phyloP scores from a whole-genome alignment of 192 early-diverging fungal species.

The Entophlyctis helioformis region DNA sequence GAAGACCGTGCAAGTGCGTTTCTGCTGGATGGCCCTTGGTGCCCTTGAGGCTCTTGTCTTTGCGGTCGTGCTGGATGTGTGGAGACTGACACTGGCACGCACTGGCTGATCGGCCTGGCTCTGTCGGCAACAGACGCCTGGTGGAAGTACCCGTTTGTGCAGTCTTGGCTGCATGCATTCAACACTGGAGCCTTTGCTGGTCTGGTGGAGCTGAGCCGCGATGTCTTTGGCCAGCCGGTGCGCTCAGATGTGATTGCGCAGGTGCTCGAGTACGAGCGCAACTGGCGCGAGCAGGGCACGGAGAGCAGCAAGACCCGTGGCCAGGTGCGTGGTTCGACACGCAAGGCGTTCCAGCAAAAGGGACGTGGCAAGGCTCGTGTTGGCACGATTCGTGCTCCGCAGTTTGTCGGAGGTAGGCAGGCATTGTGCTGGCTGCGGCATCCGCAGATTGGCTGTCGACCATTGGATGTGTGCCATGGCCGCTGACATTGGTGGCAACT shows the following conservation, averaged over 20 bases:
- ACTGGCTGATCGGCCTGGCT: no score
- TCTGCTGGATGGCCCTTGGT: no score
- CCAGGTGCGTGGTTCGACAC: slow-evolving; percentile 72
- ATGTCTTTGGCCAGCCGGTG: slow-evolving; percentile 63
- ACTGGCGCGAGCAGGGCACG: slow-evolving; percentile 69
- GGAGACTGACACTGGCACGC: no score
- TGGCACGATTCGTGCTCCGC: slow-evolving; percentile 72
- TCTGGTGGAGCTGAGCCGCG: slow-evolving; percentile 56
- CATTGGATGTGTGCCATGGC: no score
- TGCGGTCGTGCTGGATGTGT: no score
- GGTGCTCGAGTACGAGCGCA: slow-evolving; percentile 78
- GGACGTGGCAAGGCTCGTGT: slow-evolving; percentile 86
- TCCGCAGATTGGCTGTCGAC: not conserved
- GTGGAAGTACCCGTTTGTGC: slow-evolving; percentile 22
- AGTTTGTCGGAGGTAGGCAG: slow-evolving; percentile 66
- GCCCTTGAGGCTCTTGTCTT: no score
- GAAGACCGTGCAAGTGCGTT: no score
- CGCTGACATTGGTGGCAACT: no score
- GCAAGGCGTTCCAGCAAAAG: slow-evolving; percentile 82
- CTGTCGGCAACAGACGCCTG: no score
- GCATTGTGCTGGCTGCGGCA: no score
- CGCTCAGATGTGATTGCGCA: slow-evolving; percentile 76
- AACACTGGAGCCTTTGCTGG: slow-evolving; percentile 56
- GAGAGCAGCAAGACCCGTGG: slow-evolving; percentile 65
- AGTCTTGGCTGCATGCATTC: slow-evolving; percentile 70